Evolutionary conservation across 768 basidiomycete genomes (phyloP), one percentile per base, ranked within the genome.

Genomic region (Saitozyma sp.): DNA sequence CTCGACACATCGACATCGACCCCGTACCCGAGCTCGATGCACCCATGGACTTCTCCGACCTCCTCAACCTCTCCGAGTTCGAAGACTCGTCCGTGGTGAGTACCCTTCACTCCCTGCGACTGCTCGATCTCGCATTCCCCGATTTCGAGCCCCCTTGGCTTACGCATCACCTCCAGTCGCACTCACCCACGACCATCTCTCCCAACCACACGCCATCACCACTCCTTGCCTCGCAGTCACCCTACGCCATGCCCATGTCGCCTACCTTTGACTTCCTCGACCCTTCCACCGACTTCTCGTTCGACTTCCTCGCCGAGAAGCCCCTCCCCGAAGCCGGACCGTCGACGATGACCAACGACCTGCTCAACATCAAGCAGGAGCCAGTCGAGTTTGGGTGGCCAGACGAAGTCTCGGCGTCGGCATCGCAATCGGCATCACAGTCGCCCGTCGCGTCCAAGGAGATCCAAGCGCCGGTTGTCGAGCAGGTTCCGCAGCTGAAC

Each of bases 151-250:
- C 49, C 13, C 45, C n/a, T 11, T 65, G 57, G 59, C 66, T 39
- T 54, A 63, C 42, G n/a, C 45, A 17, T 17, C 0, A 50, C 29
- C 49, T 54, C 39, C 54, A 70, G 61, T 63, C 68, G 9, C 74
- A 75, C 45, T 72, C 70, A 10, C 67, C 71, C 4, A 62, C 51
- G 1, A 75, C 74, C 50, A 65, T 68, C 20, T 75, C 74, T 8
- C 70, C 70, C 38, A 73, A 72, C 48, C 61, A 64, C 39, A 75
- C 74, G 11, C 74, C 74, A 11, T 72, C 71, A 8, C 74, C 74
- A 42, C 61, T 64, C 8, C 60, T 63, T n/a, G 50, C 55, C 54
- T 45, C 54, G 9, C 56, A 19, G 43, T 55, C 57, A 38, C 60
- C 61, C 40, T 14, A 54, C 40, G 56, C 59, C 42, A 11, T 61